Evolutionary conservation across 1,284 basidiomycete species (phyloP).

Genomic region (Ceratobasidium theobromae): DNA sequence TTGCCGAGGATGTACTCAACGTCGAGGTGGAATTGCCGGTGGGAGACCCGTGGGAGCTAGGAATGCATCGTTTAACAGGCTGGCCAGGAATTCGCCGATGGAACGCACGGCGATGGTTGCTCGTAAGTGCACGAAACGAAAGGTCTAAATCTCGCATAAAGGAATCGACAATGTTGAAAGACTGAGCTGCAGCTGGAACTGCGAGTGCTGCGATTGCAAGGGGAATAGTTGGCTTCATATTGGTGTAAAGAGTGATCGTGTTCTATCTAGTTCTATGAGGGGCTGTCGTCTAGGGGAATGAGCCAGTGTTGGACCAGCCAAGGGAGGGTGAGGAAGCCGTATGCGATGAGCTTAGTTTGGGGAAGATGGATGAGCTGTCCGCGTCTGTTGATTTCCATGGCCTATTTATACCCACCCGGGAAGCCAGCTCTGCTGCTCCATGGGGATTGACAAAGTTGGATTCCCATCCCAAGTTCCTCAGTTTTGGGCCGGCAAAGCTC

Average conservation of each 20-base stretch:
- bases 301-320: not conserved
- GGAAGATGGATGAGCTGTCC: not conserved
- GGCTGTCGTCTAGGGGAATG: not conserved
- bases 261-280: not conserved
- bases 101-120: conserved; percentile 13
- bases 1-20: not conserved
- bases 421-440: not conserved
- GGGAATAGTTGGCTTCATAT: not conserved
- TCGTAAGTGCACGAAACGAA: conserved; percentile 2
- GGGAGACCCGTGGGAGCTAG: not conserved
- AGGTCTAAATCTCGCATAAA: conserved; percentile 24
- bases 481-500: not conserved
- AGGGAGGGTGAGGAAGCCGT: not conserved
- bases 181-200: conserved; percentile 14
- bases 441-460: not conserved
- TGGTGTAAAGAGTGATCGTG: not conserved
- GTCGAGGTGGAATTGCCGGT: not conserved
- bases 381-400: not conserved
- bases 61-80: conserved; percentile 12
- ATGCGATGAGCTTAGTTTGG: not conserved
- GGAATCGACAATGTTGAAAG: conserved; percentile 12
- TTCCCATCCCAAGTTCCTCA: not conserved
- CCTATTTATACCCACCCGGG: not conserved
- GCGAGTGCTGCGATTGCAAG: conserved; percentile 13
- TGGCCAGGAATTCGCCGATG: conserved; percentile 16